These are phyloP conservation scores for Colletotrichum sansevieriae DNA, from an alignment of 2,329 filamentous ascomycete genomes.

Conservation along the genomic window DNA sequence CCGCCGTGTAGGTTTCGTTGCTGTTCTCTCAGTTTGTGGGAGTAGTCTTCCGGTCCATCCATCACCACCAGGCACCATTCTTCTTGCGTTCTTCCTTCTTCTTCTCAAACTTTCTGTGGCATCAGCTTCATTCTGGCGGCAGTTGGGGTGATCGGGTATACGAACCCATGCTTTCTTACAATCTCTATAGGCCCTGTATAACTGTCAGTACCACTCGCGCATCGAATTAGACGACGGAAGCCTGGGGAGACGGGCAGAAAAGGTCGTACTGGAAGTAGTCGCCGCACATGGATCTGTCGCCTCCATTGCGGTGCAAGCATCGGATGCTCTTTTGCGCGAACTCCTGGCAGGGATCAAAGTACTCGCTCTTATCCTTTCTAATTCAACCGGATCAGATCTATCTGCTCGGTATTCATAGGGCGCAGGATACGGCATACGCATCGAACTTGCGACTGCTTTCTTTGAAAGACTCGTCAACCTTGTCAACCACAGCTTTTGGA, in stretches of 20 bases:
- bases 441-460: conserved; percentile 70
- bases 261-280: conserved; percentile 89
- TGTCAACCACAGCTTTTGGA: conserved; percentile 6
- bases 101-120: conserved; percentile 46
- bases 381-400: not conserved
- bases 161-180: conserved; percentile 95
- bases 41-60: not conserved
- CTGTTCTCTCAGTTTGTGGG: conserved; percentile 1
- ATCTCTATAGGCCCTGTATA: conserved; percentile 84
- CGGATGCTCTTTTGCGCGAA: conserved; percentile 86
- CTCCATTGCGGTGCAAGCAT: conserved; percentile 89
- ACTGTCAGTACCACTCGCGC: conserved; percentile 1
- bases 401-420: not conserved
- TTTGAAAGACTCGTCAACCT: conserved; percentile 31
- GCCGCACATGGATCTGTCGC: conserved; percentile 88
- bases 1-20: conserved; percentile 5
- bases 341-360: conserved; percentile 95
- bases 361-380: conserved; percentile 91
- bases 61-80: conserved; percentile 44
- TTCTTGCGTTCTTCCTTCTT: conserved; percentile 46
- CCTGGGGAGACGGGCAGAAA: not conserved
- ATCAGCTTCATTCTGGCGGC: conserved; percentile 9
- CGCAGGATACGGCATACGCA: conserved; percentile 59
- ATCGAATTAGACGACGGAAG: not conserved
- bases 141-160: not conserved